Evolutionary conservation across 345 rosid species (phyloP).

Genomic region (Eucalyptus sideroxylon): DNA sequence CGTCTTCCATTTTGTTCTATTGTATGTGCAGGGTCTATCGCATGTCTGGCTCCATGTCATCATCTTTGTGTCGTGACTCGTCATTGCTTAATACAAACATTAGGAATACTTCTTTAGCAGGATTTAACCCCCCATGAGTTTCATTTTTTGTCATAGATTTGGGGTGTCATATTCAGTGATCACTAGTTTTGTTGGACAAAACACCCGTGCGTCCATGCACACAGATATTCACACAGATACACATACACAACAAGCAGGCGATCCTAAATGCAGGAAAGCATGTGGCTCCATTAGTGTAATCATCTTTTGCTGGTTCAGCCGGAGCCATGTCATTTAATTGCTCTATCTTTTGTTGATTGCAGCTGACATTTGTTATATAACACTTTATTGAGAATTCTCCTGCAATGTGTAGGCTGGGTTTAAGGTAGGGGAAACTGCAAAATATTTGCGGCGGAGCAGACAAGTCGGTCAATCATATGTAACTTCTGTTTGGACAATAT

Average conservation of each 20-base stretch:
- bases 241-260: not conserved
- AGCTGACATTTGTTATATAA: not conserved
- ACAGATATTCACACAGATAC: not conserved
- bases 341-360: not conserved
- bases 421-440: constrained; percentile 24
- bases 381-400: not conserved
- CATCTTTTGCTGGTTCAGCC: not conserved
- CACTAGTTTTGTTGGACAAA: not conserved
- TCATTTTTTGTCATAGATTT: not conserved
- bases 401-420: not conserved
- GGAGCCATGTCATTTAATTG: not conserved
- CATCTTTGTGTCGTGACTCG: not conserved
- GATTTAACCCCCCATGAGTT: not conserved
- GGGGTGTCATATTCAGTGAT: not conserved
- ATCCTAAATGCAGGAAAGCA: not conserved
- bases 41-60: not conserved
- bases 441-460: constrained; percentile 68
- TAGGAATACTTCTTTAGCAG: not conserved
- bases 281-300: not conserved
- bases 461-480: constrained; percentile 87
- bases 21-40: not conserved
- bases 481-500: constrained; percentile 78
- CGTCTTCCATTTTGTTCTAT: not conserved
- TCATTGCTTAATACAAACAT: not conserved
- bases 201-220: rapidly evolving